Conservation (phyloP, 768 basidiomycete species). For the Suillus weaverae region DNA sequence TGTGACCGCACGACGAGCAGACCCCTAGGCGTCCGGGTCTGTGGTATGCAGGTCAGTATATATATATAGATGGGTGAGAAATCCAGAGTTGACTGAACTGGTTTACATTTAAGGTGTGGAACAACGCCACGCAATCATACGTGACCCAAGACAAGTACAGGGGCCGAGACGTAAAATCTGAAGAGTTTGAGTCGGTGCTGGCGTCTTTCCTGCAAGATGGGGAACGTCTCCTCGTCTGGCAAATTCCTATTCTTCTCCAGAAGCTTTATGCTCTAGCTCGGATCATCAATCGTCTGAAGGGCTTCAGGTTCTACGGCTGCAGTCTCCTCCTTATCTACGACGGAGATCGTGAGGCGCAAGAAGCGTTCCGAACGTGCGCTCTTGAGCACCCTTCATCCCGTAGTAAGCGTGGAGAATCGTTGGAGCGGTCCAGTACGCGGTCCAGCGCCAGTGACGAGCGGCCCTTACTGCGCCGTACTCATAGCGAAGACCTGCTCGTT, state of each 20-base stretch:
- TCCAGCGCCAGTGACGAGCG: conserved; percentile 42
- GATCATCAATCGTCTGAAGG: conserved; percentile 84
- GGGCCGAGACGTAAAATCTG: conserved; percentile 84
- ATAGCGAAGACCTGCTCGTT: conserved; percentile 76
- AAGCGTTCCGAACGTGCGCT: conserved; percentile 60
- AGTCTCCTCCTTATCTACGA: conserved; percentile 97
- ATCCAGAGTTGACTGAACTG: conserved; percentile 11
- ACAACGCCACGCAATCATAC: conserved; percentile 79
- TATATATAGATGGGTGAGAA: conserved; percentile 2
- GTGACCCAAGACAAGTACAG: conserved; percentile 95
- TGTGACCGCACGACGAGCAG: conserved; percentile 95
- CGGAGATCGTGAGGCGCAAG: conserved; percentile 87
- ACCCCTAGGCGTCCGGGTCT: conserved; percentile 87
- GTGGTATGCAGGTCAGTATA: conserved; percentile 93
- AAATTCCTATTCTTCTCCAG: conserved; percentile 87
- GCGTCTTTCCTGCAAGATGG: conserved; percentile 86
- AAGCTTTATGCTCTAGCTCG: conserved; percentile 93
- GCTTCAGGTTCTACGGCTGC: conserved; percentile 99
- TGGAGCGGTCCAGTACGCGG: conserved; percentile 55
- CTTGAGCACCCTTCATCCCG: conserved; percentile 65
- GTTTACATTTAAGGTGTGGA: conserved; percentile 74
- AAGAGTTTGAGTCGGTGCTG: conserved; percentile 82
- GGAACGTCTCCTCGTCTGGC: conserved; percentile 78
- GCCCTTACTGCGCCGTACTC: conserved; percentile 63
- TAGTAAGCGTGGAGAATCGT: conserved; percentile 75